Conservation (phyloP, 345 rosid genomes). For the Eutrema yunnanense region DNA sequence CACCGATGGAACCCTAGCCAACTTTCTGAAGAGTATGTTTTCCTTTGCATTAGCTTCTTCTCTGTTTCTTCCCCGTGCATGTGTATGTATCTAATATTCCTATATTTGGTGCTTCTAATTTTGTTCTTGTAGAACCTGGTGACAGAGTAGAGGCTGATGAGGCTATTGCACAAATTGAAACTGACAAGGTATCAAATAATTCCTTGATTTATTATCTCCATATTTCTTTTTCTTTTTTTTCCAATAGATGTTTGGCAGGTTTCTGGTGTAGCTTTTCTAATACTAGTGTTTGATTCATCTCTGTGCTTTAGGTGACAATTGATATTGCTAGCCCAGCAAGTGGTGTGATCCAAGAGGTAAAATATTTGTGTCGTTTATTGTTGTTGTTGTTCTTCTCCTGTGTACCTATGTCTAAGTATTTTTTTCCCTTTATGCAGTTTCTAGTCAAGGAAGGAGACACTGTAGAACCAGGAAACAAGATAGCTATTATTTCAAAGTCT, state of each 20-base stretch:
- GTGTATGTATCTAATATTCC: neutral
- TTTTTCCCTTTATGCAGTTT: conserved; percentile 38
- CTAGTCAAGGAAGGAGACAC: conserved; percentile 95
- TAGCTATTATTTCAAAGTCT: conserved; percentile 86
- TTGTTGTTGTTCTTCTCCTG: neutral
- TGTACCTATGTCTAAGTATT: neutral
- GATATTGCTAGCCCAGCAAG: conserved; percentile 84
- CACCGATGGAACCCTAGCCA: conserved; percentile 78
- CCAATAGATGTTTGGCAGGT: neutral
- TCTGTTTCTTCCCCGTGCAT: neutral
- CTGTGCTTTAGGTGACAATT: conserved; percentile 59
- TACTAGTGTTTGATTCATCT: neutral
- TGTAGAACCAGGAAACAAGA: conserved; percentile 82
- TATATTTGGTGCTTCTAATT: neutral
- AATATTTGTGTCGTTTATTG: neutral
- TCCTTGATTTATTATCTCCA: neutral
- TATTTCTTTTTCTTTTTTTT: neutral
- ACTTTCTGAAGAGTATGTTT: conserved; percentile 59
- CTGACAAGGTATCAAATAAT: conserved; percentile 64
- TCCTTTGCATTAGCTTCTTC: conserved; percentile 3
- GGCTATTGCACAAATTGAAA: conserved; percentile 93
- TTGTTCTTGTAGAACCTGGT: conserved; percentile 65
- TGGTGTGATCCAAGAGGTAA: conserved; percentile 75
- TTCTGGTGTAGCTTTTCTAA: conserved; percentile 9
- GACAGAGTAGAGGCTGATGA: conserved; percentile 86